Evolutionary conservation across 441 rosid genomes (phyloP).

Genomic region (Erodium moschatum): DNA sequence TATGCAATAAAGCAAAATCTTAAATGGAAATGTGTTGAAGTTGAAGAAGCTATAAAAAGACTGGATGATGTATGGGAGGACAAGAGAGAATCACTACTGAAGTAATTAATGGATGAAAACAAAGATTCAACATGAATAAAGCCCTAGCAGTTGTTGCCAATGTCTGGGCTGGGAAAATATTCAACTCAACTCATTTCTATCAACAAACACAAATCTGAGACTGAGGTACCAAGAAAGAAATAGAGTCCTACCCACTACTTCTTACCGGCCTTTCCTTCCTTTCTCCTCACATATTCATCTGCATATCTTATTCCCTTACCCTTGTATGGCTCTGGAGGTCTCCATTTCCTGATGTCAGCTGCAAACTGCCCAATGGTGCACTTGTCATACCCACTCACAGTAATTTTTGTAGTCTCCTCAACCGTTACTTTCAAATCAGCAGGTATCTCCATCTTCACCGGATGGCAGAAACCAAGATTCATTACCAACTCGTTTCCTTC

Average conservation of each 20-base stretch:
- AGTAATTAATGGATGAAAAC: neutral
- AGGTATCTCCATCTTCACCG: conserved; percentile 75
- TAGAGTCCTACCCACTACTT: conserved; percentile 32
- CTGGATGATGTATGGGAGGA: no score
- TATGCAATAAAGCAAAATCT: no score
- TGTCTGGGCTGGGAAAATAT: neutral
- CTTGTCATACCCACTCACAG: conserved; percentile 61
- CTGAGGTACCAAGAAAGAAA: conserved; percentile 6
- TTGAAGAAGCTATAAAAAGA: no score
- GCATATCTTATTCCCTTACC: conserved; percentile 88
- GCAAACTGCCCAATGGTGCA: conserved; percentile 71
- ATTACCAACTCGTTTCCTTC: conserved; percentile 75
- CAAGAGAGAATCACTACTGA: neutral
- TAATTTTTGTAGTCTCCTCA: conserved; percentile 70
- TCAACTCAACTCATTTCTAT: conserved; percentile 1
- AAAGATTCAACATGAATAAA: neutral
- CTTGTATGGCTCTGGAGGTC: conserved; percentile 92
- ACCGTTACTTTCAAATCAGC: conserved; percentile 60
- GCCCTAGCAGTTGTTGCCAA: neutral
- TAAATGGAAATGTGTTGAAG: no score
- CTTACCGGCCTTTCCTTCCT: conserved; percentile 89
- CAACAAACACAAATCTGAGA: conserved; percentile 7
- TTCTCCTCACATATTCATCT: conserved; percentile 57
- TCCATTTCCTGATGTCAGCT: conserved; percentile 79
- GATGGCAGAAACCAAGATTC: conserved; percentile 83